Evolutionary conservation across 768 basidiomycete species (phyloP), one percentile per base, ranked within the genome.

Genomic region (Lentinula guzmanii): DNA sequence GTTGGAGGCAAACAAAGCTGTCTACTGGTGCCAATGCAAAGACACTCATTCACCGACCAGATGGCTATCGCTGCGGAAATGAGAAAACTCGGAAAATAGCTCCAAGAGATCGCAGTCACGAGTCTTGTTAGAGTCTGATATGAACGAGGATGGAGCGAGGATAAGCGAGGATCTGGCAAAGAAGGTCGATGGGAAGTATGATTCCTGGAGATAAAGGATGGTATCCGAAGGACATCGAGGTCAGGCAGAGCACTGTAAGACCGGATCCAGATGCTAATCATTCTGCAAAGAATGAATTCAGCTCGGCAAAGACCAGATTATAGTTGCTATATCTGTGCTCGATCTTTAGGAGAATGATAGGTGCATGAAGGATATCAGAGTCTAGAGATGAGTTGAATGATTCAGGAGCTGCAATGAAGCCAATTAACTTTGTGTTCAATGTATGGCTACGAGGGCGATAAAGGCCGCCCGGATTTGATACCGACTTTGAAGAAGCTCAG

Each of bases 261-360:
- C 18, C 53, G 53, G 53, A 54, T 33, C 35, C 46, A 39, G 41
- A 54, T 28, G 37, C 18, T 55, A 41, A 55, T 55, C 53, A 41
- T 21, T 21, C 5, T 24, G 11, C n/a, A 34, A 21, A 35, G 34
- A 24, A 11, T 56, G 8, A 6, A 24, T 41, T 15, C 39, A 41
- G 21, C 53, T 56, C 55, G 55, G 55, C 53, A 37, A 56, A 45
- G 41, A 43, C 55, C 55, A 42, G 55, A 56, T 43, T 33, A 24
- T 48, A 48, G 3, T 43, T 43, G 35, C 13, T 33, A 41, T 55
- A 39, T 41, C 53, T 35, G 34, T 24, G 15, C 39, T 39, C 37
- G 53, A 54, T 28, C 28, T 28, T 28, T 54, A 54, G 53, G 53
- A 21, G 53, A 24, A 34, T 4, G 52, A 53, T 53, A 51, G 28